phyloP scores from a whole-genome alignment of 441 rosid species.

The Brassica hybrid region DNA sequence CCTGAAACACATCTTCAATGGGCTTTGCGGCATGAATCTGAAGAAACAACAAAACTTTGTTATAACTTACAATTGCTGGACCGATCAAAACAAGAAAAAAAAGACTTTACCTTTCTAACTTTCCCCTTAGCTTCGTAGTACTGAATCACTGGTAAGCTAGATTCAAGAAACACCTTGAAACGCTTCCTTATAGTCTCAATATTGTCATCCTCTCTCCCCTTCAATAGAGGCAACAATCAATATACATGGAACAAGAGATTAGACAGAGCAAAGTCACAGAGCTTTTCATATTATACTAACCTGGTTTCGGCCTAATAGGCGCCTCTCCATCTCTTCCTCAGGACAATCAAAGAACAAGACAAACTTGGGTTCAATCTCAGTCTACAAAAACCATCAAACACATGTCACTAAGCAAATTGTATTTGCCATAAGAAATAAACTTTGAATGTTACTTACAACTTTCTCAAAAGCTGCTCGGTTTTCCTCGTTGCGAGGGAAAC shows the following conservation, averaged over 20 bases:
- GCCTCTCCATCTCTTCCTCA: conserved; percentile 55
- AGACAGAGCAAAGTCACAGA: background rate
- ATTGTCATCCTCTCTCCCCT: conserved; percentile 66
- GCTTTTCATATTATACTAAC: conserved; percentile 27
- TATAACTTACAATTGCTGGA: background rate
- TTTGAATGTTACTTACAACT: conserved; percentile 42
- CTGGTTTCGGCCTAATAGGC: conserved; percentile 56
- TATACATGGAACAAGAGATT: background rate
- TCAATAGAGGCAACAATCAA: conserved; percentile 16
- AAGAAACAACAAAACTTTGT: conserved; percentile 17
- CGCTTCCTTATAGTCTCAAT: conserved; percentile 58
- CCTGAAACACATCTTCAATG: conserved; percentile 48
- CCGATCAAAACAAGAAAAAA: background rate
- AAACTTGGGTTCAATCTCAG: conserved; percentile 56
- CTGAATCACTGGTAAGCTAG: conserved; percentile 54
- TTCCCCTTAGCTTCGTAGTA: conserved; percentile 56
- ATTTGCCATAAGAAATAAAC: too few relatives aligned
- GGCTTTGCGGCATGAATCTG: conserved; percentile 59
- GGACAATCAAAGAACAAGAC: conserved; percentile 63
- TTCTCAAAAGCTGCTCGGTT: conserved; percentile 58
- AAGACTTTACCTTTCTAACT: conserved; percentile 49
- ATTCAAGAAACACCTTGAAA: conserved; percentile 53
- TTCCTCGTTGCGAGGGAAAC: conserved; percentile 65
- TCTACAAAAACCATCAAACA: conserved; percentile 36
- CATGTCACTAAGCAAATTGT: conserved; percentile 1